phyloP scores from a whole-genome alignment of 2,329 filamentous ascomycete species.

The Neofusicoccum laricinum region DNA sequence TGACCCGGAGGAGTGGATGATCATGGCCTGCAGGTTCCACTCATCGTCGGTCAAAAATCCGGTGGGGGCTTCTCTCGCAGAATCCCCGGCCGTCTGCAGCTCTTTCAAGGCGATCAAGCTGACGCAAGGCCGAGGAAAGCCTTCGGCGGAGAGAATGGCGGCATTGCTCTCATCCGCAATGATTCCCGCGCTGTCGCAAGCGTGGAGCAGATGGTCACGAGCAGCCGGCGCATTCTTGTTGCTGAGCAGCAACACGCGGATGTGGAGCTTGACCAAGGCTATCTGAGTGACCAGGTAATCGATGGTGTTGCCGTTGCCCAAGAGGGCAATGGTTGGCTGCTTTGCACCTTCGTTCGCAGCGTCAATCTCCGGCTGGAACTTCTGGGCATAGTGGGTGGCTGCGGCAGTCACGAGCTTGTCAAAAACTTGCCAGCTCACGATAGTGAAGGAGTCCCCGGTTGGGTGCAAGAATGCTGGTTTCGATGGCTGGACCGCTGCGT shows the following conservation, averaged over 20 bases:
- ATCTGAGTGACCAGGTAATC: constrained; percentile 31
- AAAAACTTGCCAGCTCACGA: constrained; percentile 25
- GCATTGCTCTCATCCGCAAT: constrained; percentile 27
- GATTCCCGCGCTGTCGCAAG: constrained; percentile 25
- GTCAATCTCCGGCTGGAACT: constrained; percentile 23
- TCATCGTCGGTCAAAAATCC: constrained; percentile 25
- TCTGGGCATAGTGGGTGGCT: constrained; percentile 23
- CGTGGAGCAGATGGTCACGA: constrained; percentile 26
- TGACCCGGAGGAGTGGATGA: constrained; percentile 53
- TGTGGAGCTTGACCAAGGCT: constrained; percentile 30
- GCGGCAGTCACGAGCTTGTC: constrained; percentile 22
- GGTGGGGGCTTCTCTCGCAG: neutral
- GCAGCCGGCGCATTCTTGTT: constrained; percentile 28
- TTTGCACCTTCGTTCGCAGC: constrained; percentile 22
- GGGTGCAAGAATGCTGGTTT: constrained; percentile 29
- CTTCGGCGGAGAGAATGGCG: neutral
- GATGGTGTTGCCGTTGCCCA: constrained; percentile 27
- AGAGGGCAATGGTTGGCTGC: constrained; percentile 30
- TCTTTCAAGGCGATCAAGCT: neutral
- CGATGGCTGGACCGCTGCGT: constrained; percentile 23
- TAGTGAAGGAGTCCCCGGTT: constrained; percentile 15
- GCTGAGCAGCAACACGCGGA: constrained; percentile 29
- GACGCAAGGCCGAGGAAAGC: neutral
- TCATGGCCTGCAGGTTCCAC: constrained; percentile 36
- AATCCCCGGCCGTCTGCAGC: neutral